Conservation (phyloP, 2,329 filamentous ascomycete genomes). For the Cadophora sp. region DNA sequence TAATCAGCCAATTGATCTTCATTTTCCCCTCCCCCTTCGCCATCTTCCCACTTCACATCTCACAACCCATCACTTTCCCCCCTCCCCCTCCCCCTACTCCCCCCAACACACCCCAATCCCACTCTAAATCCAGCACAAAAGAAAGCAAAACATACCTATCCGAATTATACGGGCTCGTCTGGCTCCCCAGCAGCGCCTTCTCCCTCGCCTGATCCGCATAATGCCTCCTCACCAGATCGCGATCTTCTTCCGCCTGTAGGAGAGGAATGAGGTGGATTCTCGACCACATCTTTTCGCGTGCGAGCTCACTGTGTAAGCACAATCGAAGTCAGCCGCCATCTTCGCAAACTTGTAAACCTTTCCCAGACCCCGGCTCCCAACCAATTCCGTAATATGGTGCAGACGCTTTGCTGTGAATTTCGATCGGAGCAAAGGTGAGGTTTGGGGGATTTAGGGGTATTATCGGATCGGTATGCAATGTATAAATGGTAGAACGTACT, state of each 20-base stretch:
- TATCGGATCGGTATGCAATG: neutral
- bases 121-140: neutral
- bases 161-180: conserved; percentile 84
- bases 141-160: conserved; percentile 69
- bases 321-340: conserved; percentile 25
- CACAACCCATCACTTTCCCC: too few species aligned
- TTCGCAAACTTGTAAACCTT: too few species aligned
- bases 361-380: too few species aligned
- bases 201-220: conserved; percentile 88
- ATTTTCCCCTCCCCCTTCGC: neutral
- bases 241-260: conserved; percentile 95
- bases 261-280: conserved; percentile 93
- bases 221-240: conserved; percentile 88
- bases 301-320: conserved; percentile 74
- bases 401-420: too few species aligned
- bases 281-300: conserved; percentile 97
- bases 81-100: neutral
- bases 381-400: too few species aligned
- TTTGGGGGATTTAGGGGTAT: too few species aligned
- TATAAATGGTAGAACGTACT: conserved; percentile 62
- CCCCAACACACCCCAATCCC: neutral
- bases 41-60: too few species aligned
- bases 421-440: too few species aligned
- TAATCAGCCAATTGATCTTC: conserved; percentile 21
- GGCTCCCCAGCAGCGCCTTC: conserved; percentile 85